phyloP scores from a whole-genome alignment of 345 rosid species.

The Balakata baccata region DNA sequence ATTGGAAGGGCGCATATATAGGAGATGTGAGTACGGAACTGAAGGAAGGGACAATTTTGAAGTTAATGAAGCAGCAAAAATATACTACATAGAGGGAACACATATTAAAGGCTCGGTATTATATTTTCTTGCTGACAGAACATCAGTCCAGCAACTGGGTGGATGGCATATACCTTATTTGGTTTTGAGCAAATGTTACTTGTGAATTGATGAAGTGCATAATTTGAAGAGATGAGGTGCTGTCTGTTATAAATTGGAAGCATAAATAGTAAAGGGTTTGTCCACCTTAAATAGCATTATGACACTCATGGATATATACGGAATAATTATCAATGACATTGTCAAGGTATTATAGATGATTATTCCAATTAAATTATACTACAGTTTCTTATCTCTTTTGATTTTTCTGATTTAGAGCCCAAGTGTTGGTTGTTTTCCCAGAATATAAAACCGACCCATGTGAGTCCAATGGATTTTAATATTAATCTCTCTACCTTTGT shows the following conservation, averaged over 20 bases:
- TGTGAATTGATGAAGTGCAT: conserved; percentile 21
- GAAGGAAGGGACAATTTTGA: conserved; percentile 19
- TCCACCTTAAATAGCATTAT: conserved; percentile 14
- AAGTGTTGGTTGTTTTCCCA: no score
- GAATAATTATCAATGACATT: conserved; percentile 12
- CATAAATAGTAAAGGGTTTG: conserved; percentile 20
- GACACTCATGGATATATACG: conserved; percentile 8
- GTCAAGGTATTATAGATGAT: background rate
- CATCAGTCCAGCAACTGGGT: conserved; percentile 21
- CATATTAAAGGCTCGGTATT: background rate
- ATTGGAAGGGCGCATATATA: conserved; percentile 28
- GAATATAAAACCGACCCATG: no score
- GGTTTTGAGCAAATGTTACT: conserved; percentile 7
- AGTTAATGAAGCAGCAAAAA: conserved; percentile 19
- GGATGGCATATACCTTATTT: conserved; percentile 11
- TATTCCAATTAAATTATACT: no score
- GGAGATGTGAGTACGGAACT: conserved; percentile 32
- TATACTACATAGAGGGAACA: conserved; percentile 29
- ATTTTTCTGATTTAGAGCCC: no score
- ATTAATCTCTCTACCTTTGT: no score
- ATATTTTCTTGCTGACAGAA: conserved; percentile 16
- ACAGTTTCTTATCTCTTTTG: no score
- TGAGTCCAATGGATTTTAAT: no score
- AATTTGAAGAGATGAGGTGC: background rate
- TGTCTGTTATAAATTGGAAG: conserved; percentile 9